phyloP scores from a whole-genome alignment of 345 rosid species.

The Punica granatum region DNA sequence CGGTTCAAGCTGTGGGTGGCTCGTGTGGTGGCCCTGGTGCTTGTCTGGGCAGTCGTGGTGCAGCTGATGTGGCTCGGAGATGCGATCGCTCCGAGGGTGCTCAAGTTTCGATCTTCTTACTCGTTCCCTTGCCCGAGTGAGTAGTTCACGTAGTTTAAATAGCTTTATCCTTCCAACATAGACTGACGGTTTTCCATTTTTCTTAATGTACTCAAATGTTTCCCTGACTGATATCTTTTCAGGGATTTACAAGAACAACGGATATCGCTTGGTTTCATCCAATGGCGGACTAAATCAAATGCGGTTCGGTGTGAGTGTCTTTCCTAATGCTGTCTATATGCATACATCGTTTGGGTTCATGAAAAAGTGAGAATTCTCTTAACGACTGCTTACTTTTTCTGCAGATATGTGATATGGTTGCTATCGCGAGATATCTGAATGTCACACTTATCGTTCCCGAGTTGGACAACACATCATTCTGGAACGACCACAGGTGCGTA shows the following conservation, averaged over 20 bases:
- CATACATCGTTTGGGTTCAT: not conserved
- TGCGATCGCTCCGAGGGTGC: not conserved
- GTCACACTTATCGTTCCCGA: slow-evolving; percentile 19
- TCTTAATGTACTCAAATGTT: no score
- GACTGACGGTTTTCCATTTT: no score
- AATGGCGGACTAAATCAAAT: slow-evolving; percentile 3
- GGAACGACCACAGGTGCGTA: slow-evolving; percentile 15
- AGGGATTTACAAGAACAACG: slow-evolving; percentile 2
- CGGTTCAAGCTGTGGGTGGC: not conserved
- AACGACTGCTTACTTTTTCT: not conserved
- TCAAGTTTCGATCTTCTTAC: slow-evolving; percentile 2
- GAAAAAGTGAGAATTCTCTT: not conserved
- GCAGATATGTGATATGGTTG: slow-evolving; percentile 25
- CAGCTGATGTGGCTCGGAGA: not conserved
- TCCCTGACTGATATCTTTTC: not conserved
- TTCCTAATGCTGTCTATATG: not conserved
- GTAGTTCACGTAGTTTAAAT: not conserved
- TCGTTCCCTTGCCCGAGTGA: not conserved
- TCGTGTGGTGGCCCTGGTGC: not conserved
- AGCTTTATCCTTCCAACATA: no score
- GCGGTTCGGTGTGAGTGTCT: not conserved
- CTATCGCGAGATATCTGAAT: slow-evolving; percentile 18
- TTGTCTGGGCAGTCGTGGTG: not conserved
- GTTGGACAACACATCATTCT: slow-evolving; percentile 16
- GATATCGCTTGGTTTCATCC: not conserved